Conservation (phyloP, 257 asterid species). For the Solanum arcanum region DNA sequence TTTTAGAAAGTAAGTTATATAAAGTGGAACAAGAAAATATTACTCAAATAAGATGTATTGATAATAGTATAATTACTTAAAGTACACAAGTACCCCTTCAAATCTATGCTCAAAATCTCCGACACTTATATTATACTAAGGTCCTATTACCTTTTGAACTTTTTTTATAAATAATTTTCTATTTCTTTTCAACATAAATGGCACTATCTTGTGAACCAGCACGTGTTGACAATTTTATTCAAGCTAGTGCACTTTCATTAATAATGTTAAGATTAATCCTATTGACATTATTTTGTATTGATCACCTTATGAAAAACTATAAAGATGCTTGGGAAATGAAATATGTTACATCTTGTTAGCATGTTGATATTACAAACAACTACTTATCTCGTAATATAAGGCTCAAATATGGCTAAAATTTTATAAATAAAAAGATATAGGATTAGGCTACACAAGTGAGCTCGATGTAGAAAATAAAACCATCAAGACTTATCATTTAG, state of each 20-base stretch:
- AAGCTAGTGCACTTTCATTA: too few relatives aligned
- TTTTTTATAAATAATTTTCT: too few relatives aligned
- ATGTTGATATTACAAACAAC: background rate
- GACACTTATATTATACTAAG: too few relatives aligned
- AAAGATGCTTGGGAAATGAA: background rate
- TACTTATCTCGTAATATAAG: background rate
- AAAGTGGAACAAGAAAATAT: too few relatives aligned
- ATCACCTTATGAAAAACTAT: background rate
- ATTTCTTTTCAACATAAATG: accelerated
- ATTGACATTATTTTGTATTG: background rate
- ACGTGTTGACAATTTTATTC: accelerated
- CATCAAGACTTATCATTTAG: background rate
- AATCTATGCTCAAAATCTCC: too few relatives aligned
- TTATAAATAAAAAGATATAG: background rate
- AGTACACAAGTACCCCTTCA: too few relatives aligned
- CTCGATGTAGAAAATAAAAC: too few relatives aligned
- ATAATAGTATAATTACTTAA: too few relatives aligned
- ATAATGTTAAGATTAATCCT: background rate
- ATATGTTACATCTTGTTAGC: background rate
- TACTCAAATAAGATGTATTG: background rate
- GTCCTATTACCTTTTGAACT: too few relatives aligned
- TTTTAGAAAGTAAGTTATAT: too few relatives aligned
- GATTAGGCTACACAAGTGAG: background rate
- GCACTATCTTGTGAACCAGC: too few relatives aligned
- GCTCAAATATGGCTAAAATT: background rate